Conservation (phyloP, 257 asterid species). For the Verbena officinalis region DNA sequence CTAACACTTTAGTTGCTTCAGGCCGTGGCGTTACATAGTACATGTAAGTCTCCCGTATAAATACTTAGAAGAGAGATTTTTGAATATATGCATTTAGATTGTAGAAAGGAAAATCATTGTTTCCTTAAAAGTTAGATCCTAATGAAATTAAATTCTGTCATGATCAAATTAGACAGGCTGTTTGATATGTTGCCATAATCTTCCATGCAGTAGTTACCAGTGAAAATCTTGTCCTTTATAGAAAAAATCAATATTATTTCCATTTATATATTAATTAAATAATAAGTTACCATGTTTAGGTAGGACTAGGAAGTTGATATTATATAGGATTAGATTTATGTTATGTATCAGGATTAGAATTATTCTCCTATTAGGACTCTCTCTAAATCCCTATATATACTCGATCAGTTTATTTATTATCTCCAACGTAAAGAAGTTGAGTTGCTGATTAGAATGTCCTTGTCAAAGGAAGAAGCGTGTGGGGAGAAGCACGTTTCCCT, state of each 20-base stretch:
- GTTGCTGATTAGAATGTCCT: background rate
- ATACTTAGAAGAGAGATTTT: background rate
- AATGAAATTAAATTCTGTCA: background rate
- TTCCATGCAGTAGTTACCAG: background rate
- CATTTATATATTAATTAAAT: background rate
- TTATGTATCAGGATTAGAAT: no score
- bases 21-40: no score
- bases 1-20: no score
- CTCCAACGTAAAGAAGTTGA: no score
- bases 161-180: background rate
- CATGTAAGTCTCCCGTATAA: no score
- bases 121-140: background rate
- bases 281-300: constrained; percentile 1
- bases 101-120: background rate
- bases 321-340: no score
- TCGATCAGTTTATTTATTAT: no score
- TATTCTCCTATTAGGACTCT: no score
- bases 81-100: background rate
- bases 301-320: no score
- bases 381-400: no score
- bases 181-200: background rate
- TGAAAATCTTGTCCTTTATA: constrained; percentile 8
- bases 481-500: constrained; percentile 13
- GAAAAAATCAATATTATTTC: background rate
- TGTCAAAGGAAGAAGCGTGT: constrained; percentile 1